A percentile compares a stretch with the other conserved stretches of the same genome.
Evolutionary conservation across 805 yeast species (phyloP).

Genomic region (Ogataea chonburiensis): DNA sequence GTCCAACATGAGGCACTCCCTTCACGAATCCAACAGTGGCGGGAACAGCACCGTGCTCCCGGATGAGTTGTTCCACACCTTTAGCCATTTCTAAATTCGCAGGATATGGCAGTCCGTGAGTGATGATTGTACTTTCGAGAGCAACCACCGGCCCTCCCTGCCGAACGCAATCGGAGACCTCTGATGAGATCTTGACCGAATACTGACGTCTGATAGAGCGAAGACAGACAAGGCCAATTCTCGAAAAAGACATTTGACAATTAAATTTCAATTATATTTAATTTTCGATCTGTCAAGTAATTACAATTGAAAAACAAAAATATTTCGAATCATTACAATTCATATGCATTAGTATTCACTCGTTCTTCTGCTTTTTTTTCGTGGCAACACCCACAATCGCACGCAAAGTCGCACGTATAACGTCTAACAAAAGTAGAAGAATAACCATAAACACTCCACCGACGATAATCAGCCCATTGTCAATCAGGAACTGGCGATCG

Average conservation of each 20-base stretch:
- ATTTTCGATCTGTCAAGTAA: slow-evolving; percentile 1
- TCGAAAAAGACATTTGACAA: background rate
- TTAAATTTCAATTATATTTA: background rate
- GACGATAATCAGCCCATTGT: slow-evolving; percentile 40
- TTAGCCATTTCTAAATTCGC: slow-evolving; percentile 70
- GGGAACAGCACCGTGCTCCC: slow-evolving; percentile 68
- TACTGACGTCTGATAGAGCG: slow-evolving; percentile 2
- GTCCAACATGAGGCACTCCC: slow-evolving; percentile 74
- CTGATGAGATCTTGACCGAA: slow-evolving; percentile 34
- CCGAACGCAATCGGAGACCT: slow-evolving; percentile 59
- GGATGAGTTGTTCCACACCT: slow-evolving; percentile 59
- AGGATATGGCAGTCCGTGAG: slow-evolving; percentile 88
- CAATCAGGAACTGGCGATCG: slow-evolving; percentile 44
- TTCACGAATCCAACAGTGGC: slow-evolving; percentile 80
- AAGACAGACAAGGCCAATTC: too few species aligned
- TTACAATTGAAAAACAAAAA: too few species aligned
- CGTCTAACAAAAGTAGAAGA: slow-evolving; percentile 11
- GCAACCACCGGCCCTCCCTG: slow-evolving; percentile 71
- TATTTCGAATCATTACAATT: background rate
- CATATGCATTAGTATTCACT: background rate
- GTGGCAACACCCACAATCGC: slow-evolving; percentile 1
- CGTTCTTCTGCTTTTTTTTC: slow-evolving; percentile 1
- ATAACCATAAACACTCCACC: slow-evolving; percentile 12
- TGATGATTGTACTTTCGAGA: slow-evolving; percentile 80
- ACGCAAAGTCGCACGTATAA: slow-evolving; percentile 7